These are phyloP conservation scores for Oryza punctata DNA, from an alignment of 176 grass and related monocot species.

Conservation along the genomic window DNA sequence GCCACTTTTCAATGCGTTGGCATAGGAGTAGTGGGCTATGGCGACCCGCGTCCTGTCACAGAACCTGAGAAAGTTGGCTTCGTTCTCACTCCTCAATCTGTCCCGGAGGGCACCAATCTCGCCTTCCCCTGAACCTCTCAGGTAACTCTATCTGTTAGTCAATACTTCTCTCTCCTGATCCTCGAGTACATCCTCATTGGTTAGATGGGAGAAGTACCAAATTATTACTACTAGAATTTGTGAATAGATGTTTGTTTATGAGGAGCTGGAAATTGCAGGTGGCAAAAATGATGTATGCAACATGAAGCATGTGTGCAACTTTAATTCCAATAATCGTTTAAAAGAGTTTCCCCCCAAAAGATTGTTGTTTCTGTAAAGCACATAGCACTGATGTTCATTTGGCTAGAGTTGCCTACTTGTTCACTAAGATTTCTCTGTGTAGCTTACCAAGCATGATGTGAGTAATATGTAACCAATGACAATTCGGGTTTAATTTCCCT, in stretches of 20 bases:
- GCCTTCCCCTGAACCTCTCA: background rate
- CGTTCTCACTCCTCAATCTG: conserved; percentile 25
- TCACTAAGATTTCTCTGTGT: background rate
- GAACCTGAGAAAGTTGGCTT: conserved; percentile 38
- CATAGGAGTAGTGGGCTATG: conserved; percentile 28
- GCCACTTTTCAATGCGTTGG: too few species aligned
- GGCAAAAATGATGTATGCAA: background rate
- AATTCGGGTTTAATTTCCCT: conserved; percentile 5
- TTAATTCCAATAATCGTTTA: background rate
- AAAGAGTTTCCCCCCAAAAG: background rate
- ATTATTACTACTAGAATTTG: background rate
- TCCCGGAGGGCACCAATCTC: conserved; percentile 6
- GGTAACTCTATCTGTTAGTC: conserved; percentile 16
- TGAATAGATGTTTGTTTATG: background rate
- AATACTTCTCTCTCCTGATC: background rate
- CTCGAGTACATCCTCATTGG: background rate
- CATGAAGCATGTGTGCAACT: background rate
- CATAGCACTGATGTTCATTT: background rate
- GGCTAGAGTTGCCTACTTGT: background rate
- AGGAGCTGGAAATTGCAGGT: background rate
- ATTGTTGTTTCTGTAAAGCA: background rate
- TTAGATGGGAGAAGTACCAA: background rate
- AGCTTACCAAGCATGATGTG: background rate
- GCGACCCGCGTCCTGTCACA: conserved; percentile 31
- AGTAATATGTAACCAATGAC: too few species aligned